Percentiles rank a stretch among this genome's conserved stretches.
These are phyloP conservation scores for Lotus japonicus DNA, from an alignment of 306 rosid species.

Conservation along the genomic window DNA sequence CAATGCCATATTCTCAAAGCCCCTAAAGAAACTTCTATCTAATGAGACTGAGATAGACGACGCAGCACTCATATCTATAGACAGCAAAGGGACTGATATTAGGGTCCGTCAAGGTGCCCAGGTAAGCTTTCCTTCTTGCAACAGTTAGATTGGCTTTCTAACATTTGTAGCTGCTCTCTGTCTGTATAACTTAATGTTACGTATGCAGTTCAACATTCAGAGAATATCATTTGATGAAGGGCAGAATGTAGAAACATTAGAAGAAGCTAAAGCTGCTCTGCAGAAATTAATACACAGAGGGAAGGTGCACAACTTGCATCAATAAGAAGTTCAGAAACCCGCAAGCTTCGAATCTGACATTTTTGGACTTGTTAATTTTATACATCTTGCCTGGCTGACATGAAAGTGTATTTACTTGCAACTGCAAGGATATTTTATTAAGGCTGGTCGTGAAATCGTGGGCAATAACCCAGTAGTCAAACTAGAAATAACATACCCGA, in stretches of 20 bases:
- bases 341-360: conserved; percentile 18
- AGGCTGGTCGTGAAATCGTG: not conserved
- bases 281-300: conserved; percentile 71
- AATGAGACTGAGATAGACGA: conserved; percentile 88
- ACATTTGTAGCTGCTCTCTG: not conserved
- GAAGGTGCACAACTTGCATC: conserved; percentile 57
- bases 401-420: conserved; percentile 32
- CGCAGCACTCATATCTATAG: conserved; percentile 95
- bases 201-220: conserved; percentile 84
- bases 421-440: conserved; percentile 5
- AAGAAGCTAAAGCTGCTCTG: conserved; percentile 94
- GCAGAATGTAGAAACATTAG: conserved; percentile 77
- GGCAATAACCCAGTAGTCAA: not conserved
- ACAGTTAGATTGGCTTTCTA: not conserved
- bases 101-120: conserved; percentile 99
- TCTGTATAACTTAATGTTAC: not conserved
- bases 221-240: conserved; percentile 93
- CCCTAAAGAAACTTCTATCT: conserved; percentile 75
- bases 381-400: not conserved
- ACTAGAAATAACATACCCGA: conserved; percentile 18
- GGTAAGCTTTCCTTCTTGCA: conserved; percentile 32
- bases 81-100: conserved; percentile 91
- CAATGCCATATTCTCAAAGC: conserved; percentile 93
- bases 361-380: conserved; percentile 18
- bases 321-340: conserved; percentile 12